These are phyloP conservation scores for Astrothelium macrocarpum DNA, from an alignment of 495 filamentous ascomycete genomes.

Conservation along the genomic window DNA sequence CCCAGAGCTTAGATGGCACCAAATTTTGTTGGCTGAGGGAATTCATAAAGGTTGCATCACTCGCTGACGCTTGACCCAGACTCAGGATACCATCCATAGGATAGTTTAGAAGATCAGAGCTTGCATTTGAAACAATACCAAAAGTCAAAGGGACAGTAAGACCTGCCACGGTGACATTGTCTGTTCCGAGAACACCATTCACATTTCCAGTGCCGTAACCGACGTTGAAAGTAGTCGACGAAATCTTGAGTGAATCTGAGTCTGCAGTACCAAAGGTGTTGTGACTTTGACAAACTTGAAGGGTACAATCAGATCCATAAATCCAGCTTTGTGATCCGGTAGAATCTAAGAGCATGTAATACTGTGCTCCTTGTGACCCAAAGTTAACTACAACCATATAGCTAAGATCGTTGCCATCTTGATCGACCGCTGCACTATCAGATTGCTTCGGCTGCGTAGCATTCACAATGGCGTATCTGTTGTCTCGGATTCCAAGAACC, in stretches of 20 bases:
- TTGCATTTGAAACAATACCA: slow-evolving; percentile 57
- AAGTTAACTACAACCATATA: slow-evolving; percentile 65
- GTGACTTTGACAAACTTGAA: slow-evolving; percentile 52
- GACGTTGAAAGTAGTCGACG: slow-evolving; percentile 45
- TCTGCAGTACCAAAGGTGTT: slow-evolving; percentile 52
- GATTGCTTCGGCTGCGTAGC: slow-evolving; percentile 43
- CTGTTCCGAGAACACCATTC: slow-evolving; percentile 50
- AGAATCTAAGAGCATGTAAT: slow-evolving; percentile 72
- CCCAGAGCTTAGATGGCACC: slow-evolving; percentile 56
- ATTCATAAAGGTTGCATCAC: slow-evolving; percentile 53
- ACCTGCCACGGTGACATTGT: slow-evolving; percentile 55
- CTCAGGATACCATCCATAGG: slow-evolving; percentile 84
- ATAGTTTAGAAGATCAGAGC: slow-evolving; percentile 59
- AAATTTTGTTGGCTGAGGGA: slow-evolving; percentile 45
- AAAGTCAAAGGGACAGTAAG: slow-evolving; percentile 53
- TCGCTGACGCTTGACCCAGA: slow-evolving; percentile 46
- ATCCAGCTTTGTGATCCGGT: slow-evolving; percentile 73
- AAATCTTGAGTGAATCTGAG: slow-evolving; percentile 46
- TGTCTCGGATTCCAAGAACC: slow-evolving; percentile 11
- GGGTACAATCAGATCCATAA: slow-evolving; percentile 55
- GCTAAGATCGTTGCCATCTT: slow-evolving; percentile 67
- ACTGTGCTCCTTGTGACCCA: slow-evolving; percentile 51
- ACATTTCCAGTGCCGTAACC: slow-evolving; percentile 65
- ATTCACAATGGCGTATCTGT: slow-evolving; percentile 46
- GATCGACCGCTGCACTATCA: slow-evolving; percentile 55